phyloP scores from a whole-genome alignment of 805 yeast genomes.

The Lachancea meyersii region DNA sequence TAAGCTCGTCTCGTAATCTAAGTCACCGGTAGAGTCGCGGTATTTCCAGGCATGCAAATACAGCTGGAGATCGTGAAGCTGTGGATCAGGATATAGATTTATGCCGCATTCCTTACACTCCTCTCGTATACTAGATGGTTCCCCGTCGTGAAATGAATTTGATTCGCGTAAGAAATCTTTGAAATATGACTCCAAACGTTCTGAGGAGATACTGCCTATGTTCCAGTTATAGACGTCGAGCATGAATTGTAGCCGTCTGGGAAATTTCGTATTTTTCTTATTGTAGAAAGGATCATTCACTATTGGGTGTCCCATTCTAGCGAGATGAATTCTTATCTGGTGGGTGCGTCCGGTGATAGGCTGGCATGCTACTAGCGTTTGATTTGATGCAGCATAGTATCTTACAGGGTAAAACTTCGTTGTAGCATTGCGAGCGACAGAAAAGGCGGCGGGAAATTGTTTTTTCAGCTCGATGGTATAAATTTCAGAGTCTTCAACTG shows the following conservation, averaged over 20 bases:
- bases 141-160: slow-evolving; percentile 35
- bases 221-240: slow-evolving; percentile 9
- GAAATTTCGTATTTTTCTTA: slow-evolving; percentile 18
- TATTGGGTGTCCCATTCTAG: slow-evolving; percentile 78
- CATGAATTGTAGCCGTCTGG: slow-evolving; percentile 22
- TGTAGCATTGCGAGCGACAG: slow-evolving; percentile 51
- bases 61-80: slow-evolving; percentile 24
- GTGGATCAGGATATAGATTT: slow-evolving; percentile 21
- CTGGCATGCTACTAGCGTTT: slow-evolving; percentile 64
- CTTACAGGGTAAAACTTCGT: slow-evolving; percentile 62
- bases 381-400: slow-evolving; percentile 45
- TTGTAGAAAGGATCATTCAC: slow-evolving; percentile 77
- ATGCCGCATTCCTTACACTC: slow-evolving; percentile 26
- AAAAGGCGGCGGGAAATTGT: slow-evolving; percentile 46
- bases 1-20: slow-evolving; percentile 37
- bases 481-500: slow-evolving; percentile 40
- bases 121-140: slow-evolving; percentile 5
- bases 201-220: slow-evolving; percentile 12
- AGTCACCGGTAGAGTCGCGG: slow-evolving; percentile 22
- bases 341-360: slow-evolving; percentile 96
- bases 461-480: slow-evolving; percentile 64
- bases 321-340: slow-evolving; percentile 89
- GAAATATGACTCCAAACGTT: slow-evolving; percentile 2
- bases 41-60: slow-evolving; percentile 36
- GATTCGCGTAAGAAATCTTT: slow-evolving; percentile 19